Evolutionary conservation across 1,139 yeast species (phyloP).

Genomic region (Suhomyces kunorum): DNA sequence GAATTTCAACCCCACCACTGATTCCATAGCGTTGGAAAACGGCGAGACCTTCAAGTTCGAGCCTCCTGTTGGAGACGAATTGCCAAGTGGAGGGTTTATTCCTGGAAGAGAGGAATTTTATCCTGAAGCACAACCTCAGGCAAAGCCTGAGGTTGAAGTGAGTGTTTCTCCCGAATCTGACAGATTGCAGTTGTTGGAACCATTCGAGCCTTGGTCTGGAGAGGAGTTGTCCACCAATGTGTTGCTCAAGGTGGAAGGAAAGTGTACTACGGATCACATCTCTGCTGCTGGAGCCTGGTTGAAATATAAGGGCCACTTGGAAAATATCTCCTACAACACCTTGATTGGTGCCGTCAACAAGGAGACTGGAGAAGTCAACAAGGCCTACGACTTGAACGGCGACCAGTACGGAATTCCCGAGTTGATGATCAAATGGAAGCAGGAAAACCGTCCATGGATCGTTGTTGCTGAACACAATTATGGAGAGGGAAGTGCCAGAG

Average conservation of each 20-base stretch:
- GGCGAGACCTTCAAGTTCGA: conserved; percentile 74
- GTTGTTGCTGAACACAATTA: conserved; percentile 97
- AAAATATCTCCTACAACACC: conserved; percentile 92
- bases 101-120: conserved; percentile 81
- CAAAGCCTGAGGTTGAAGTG: conserved; percentile 67
- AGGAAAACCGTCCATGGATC: conserved; percentile 81
- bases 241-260: conserved; percentile 89
- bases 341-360: conserved; percentile 95
- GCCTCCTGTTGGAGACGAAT: conserved; percentile 75
- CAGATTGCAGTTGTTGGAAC: conserved; percentile 73
- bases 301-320: conserved; percentile 96
- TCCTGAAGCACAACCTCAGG: conserved; percentile 78
- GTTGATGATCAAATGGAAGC: conserved; percentile 93
- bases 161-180: conserved; percentile 75
- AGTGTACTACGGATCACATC: conserved; percentile 97
- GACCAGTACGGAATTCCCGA: conserved; percentile 84
- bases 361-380: conserved; percentile 94
- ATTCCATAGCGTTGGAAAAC: conserved; percentile 61
- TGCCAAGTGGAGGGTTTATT: conserved; percentile 79
- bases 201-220: conserved; percentile 84
- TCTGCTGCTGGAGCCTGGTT: conserved; percentile 99
- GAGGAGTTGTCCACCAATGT: conserved; percentile 76
- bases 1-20: conserved; percentile 84
- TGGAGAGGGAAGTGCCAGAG: conserved; percentile 99
- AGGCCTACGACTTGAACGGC: conserved; percentile 86